Evolutionary conservation across 768 basidiomycete genomes (phyloP), one percentile per base, ranked within the genome.

Genomic region (Amanita jacksonii): DNA sequence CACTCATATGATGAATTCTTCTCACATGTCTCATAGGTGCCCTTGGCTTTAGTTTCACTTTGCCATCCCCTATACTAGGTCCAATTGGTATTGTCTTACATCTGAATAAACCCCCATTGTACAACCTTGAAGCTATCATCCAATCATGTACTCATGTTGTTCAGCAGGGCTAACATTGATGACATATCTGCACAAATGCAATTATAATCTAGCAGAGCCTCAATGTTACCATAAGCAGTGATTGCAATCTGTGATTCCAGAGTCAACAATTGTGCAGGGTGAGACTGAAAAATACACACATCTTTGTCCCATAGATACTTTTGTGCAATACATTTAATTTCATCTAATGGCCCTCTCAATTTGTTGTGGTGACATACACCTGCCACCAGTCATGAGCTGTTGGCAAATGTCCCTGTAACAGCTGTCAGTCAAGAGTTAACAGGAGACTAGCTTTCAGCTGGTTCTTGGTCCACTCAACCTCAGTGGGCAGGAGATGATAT

Each of bases 261-360:
- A 42, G 49, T 42, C 39, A 42, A 41, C 45, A 12, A 57, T 23
- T 32, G 37, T 28, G 38, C 24, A 12, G 46, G 20, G 40, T 4
- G 46, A 27, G n/a, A 46, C 31, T 35, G 34, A 20, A 46, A 38
- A 33, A 27, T 9, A 70, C 78, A 56, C 59, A 90, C 86, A 63
- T 96, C 92, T 65, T 88, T 86, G 63, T 97, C 92, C 90, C 91
- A 96, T 12, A 96, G 74, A 64, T 96, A 96, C 70, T 90, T 93
- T 70, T 88, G 83, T 34, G 92, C 96, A 48, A 92, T 90, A 13
- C 89, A 77, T 72, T 85, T 84, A 64, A 99, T 91, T 61, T 97
- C 92, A 15, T 79, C 85, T 23, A 35, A 98, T 79, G 19, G 90
- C 89, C 45, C 73, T 73, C 73, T 97, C 96, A 51, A 93, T 91